Evolutionary conservation across 371 early-diverging fungal genomes (phyloP), one percentile per base, ranked within the genome.

Genomic region (Mucor piriformis): DNA sequence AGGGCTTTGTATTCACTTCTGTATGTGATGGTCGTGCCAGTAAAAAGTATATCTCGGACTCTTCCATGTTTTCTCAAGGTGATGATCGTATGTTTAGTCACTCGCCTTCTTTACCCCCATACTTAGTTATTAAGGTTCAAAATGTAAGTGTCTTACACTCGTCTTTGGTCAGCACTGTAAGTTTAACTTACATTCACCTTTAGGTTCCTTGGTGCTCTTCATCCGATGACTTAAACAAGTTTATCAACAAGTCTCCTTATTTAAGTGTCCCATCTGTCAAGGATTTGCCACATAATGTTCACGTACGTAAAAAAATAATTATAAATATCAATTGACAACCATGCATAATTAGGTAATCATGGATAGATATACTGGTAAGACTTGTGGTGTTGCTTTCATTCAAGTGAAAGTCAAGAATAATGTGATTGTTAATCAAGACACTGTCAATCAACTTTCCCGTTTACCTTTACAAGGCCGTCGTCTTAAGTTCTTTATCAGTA

Each of bases 341-440:
- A 43, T 44, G 15, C 33, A 12, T 13, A 16, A 21, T 15, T 61
- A 67, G 67, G 38, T 67, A 2, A 34, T 61, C 4, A 67, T 67
- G 67, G 67, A 67, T 25, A 18, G 35, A 8, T 38, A 32, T 10
- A 58, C 51, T 20, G 67, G 67, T 1, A 67, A 67, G 21, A 67
- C 62, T 0, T 10, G 13, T 0, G 54, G 54, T 24, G 23, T 25
- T 10, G 67, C 67, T 2, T 67, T 57, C 25, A 49, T 54, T 20
- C 55, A 64, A 29, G 16, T 49, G 1, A 34, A 24, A 2, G 0
- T 47, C 3, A 27, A 8, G 11, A 15, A 16, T 16, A 7, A 21
- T 1, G 20, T 40, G 10, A 37, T 12, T 4, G 29, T 3, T 32
- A 5, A 43, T n/a, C 12, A 23, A 5, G 3, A 5, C 5, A 1